A percentile compares a stretch with the other conserved stretches of the same genome.
Evolutionary conservation across 2,329 filamentous ascomycete genomes (phyloP).

Genomic region (Colletotrichum trifolii): DNA sequence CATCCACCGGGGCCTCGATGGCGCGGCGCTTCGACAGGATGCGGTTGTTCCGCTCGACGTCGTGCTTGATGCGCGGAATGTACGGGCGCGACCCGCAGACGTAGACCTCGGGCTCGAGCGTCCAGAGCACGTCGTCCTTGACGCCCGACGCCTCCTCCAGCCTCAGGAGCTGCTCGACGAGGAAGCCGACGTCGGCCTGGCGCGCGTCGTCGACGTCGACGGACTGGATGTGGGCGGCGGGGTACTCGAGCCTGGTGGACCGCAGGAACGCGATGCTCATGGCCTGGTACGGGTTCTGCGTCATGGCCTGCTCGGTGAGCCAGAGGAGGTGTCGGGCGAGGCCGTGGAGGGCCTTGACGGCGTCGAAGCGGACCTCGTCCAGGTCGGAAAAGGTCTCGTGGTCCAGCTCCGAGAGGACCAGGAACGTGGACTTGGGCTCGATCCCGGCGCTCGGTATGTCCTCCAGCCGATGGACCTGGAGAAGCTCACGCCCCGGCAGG

Average conservation of each 20-base stretch:
- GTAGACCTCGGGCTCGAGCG: constrained; percentile 15
- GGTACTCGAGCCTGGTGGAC: constrained; percentile 22
- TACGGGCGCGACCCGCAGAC: constrained; percentile 1
- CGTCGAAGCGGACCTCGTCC: constrained; percentile 16
- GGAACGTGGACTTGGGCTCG: constrained; percentile 13
- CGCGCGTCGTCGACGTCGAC: constrained; percentile 23
- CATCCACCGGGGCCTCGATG: not conserved
- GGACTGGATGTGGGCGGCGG: constrained; percentile 13
- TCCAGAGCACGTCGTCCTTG: not conserved
- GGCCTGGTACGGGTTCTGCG: constrained; percentile 35
- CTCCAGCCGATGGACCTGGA: not conserved
- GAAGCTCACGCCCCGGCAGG: not conserved
- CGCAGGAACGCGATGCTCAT: constrained; percentile 34
- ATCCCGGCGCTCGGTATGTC: not conserved
- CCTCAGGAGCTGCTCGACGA: not conserved
- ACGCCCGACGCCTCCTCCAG: constrained; percentile 2
- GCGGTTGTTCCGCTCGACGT: constrained; percentile 16
- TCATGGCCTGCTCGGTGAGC: constrained; percentile 37
- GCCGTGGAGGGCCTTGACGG: constrained; percentile 21
- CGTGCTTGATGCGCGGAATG: constrained; percentile 26
- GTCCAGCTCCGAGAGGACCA: constrained; percentile 38
- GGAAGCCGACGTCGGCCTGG: not conserved
- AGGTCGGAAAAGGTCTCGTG: constrained; percentile 43
- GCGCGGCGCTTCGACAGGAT: constrained; percentile 15
- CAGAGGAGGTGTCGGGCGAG: constrained; percentile 37